Evolutionary conservation across 306 rosid species (phyloP).

Genomic region (Castanea crenata): DNA sequence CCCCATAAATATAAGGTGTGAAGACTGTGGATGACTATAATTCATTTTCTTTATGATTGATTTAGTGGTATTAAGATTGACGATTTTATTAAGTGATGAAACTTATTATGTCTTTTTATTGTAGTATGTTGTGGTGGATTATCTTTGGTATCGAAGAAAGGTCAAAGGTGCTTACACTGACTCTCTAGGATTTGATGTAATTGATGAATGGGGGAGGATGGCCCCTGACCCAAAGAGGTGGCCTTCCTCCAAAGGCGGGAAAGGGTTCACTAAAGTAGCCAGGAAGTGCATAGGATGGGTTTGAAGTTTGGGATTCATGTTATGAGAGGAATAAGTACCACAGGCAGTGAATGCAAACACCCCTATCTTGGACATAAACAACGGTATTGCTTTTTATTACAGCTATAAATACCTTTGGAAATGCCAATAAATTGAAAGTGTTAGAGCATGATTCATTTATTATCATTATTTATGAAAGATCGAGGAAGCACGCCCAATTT

Average conservation of each 20-base stretch:
- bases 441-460: neutral
- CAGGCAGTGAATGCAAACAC: constrained; percentile 94
- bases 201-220: constrained; percentile 95
- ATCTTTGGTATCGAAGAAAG: constrained; percentile 88
- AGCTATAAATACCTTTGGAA: neutral
- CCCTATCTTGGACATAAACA: constrained; percentile 68
- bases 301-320: constrained; percentile 95
- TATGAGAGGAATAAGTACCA: constrained; percentile 98
- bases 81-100: neutral
- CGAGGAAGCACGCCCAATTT: no score
- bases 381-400: constrained; percentile 48
- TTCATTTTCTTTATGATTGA: neutral
- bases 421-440: neutral
- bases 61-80: neutral
- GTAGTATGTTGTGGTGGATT: constrained; percentile 96
- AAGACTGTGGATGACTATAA: constrained; percentile 3
- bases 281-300: constrained; percentile 75
- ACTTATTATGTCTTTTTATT: constrained; percentile 5
- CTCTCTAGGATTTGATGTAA: constrained; percentile 88
- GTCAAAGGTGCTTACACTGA: constrained; percentile 70
- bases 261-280: constrained; percentile 71
- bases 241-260: constrained; percentile 86
- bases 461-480: neutral
- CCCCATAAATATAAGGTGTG: constrained; percentile 77
- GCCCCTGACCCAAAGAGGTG: constrained; percentile 81